Base-by-base conservation (phyloP, 108 stramenopile genomes). In the Cyclotella cryptica region DNA sequence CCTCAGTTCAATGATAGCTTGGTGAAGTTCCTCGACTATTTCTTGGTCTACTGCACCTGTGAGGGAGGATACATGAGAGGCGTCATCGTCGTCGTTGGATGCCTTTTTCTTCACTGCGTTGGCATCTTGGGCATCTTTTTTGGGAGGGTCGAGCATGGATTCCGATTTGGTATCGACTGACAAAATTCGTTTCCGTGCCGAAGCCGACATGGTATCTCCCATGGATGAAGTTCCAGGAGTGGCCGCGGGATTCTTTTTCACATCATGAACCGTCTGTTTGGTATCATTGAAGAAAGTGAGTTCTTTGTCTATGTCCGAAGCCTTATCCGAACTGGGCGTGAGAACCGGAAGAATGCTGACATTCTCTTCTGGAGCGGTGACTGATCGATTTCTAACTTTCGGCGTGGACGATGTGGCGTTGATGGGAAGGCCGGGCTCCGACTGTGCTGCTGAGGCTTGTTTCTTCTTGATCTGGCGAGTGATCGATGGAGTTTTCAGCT, bases 31-130 rank as follows among this genome's bases (percentile, higher is more conserved):
- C 79, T 96, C 95, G 27, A 96, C 92, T 45, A 96, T 84, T 83
- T 96, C 95, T 77, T 96, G 92, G 64, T 96, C 95, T 59, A 90
- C 89, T 0, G 89, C 92, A n/a, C 92, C 93, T 12, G 95, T 96
- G n/a, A 96, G 74, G 6, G 95, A 93, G 0, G 92, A 93, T 14
- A 96, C 90, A 17, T 71, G 85, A 17, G 90, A 88, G 49, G 58
- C 86, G 57, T 82, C 80, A 42, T 90, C 89, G 1, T 64, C 79
- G 15, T 67, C 71, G 26, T 79, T 27, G 27, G 14, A 24, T n/a
- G 69, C 69, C 11, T 67, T 61, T 59, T 53, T 46, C 41, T 41
- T 49, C 67, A 71, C 42, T 15, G 57, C 35, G 6, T 35, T 69
- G 4, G 68, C 39, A 13, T 57, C 66, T 47, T 57, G 65, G 10